phyloP scores from a whole-genome alignment of 1,284 basidiomycete genomes.

The Kalmanozyma brasiliensis region DNA sequence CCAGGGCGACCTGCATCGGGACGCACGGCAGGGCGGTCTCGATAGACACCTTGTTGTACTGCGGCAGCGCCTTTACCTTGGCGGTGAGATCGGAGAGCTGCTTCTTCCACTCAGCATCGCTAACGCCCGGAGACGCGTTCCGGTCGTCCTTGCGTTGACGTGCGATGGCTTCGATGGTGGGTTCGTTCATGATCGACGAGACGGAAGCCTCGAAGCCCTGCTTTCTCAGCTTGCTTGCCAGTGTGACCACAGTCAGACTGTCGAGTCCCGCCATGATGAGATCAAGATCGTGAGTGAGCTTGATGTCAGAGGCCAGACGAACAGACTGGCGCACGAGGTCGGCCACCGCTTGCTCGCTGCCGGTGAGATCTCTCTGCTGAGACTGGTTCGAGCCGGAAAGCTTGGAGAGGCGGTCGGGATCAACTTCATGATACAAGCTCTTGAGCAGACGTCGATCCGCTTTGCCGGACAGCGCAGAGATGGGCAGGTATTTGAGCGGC shows the following conservation, averaged over 20 bases:
- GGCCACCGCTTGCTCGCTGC: constrained; percentile 33
- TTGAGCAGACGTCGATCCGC: constrained; percentile 46
- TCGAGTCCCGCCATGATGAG: constrained; percentile 61
- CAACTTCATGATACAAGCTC: constrained; percentile 32
- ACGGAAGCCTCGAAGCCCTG: constrained; percentile 32
- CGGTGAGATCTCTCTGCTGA: constrained; percentile 18
- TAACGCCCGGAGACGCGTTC: background rate
- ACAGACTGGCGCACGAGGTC: constrained; percentile 20
- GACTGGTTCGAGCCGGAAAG: constrained; percentile 4
- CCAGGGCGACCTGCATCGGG: constrained; percentile 57
- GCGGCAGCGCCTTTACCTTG: constrained; percentile 13
- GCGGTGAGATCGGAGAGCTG: constrained; percentile 16
- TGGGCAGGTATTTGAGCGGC: constrained; percentile 46
- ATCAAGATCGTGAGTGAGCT: constrained; percentile 21
- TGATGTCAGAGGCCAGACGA: constrained; percentile 17
- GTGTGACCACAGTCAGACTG: constrained; percentile 57
- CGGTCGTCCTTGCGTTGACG: background rate
- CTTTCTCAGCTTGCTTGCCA: constrained; percentile 49
- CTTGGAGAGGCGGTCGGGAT: constrained; percentile 6
- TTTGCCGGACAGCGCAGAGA: constrained; percentile 61
- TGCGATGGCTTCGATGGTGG: constrained; percentile 52
- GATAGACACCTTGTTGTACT: constrained; percentile 3
- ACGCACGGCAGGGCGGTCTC: constrained; percentile 47
- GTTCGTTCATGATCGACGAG: constrained; percentile 42
- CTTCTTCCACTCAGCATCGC: constrained; percentile 12